Conservation (phyloP, 495 filamentous ascomycete genomes). For the Aspergillus taichungensis region DNA sequence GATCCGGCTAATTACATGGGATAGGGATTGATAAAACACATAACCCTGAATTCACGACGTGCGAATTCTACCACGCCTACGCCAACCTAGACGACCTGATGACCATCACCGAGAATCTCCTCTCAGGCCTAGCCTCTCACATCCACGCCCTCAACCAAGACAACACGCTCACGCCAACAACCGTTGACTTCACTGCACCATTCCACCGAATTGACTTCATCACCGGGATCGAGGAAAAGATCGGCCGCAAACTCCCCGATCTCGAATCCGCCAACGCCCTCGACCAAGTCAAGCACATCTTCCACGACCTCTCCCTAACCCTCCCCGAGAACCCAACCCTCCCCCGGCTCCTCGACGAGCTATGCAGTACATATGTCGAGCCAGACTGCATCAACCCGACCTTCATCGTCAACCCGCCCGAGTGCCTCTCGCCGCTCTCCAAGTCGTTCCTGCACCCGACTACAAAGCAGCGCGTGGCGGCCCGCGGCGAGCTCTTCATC, state of each 20-base stretch:
- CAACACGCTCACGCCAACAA: conserved; percentile 40
- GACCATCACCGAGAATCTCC: conserved; percentile 57
- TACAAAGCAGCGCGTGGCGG: conserved; percentile 61
- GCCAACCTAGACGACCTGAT: conserved; percentile 72
- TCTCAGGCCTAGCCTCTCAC: conserved; percentile 48
- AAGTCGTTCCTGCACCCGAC: conserved; percentile 63
- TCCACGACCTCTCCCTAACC: conserved; percentile 43
- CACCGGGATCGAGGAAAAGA: conserved; percentile 58
- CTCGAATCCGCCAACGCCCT: conserved; percentile 48
- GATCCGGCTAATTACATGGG: neutral
- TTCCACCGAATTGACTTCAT: conserved; percentile 73
- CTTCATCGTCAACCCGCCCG: conserved; percentile 86
- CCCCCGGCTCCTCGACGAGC: conserved; percentile 74
- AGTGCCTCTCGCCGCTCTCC: conserved; percentile 82
- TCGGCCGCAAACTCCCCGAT: conserved; percentile 59
- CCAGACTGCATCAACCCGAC: conserved; percentile 60
- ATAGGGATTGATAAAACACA: conserved; percentile 75
- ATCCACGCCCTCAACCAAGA: conserved; percentile 41
- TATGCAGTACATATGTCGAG: conserved; percentile 71
- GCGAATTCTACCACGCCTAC: conserved; percentile 91
- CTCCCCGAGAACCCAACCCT: conserved; percentile 51
- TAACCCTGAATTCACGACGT: conserved; percentile 94
- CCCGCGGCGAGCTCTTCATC: conserved; percentile 85
- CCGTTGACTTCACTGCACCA: conserved; percentile 49
- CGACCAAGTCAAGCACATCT: conserved; percentile 45